Evolutionary conservation across 2,329 filamentous ascomycete genomes (phyloP).

Genomic region (Aspergillus calidoustus): DNA sequence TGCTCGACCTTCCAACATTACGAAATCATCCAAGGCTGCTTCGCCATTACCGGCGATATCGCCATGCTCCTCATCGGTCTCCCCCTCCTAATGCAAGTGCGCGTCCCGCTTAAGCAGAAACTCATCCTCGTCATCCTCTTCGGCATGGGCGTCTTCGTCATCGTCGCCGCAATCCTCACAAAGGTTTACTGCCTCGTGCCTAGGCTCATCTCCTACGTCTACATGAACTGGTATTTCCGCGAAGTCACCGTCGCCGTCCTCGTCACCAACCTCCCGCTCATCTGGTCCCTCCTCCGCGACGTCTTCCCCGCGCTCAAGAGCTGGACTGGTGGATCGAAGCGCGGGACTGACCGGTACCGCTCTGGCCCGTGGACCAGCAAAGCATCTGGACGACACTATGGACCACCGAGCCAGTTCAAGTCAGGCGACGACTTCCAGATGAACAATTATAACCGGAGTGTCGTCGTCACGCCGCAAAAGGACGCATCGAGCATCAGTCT

Average conservation of each 20-base stretch:
- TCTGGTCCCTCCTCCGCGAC: slow-evolving; percentile 57
- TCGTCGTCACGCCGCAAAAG: slow-evolving; percentile 34
- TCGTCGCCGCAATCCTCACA: slow-evolving; percentile 55
- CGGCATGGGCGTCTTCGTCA: slow-evolving; percentile 52
- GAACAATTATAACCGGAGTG: slow-evolving; percentile 35
- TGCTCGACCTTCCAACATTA: slow-evolving; percentile 52
- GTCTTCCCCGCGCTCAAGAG: slow-evolving; percentile 50
- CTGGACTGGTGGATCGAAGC: slow-evolving; percentile 45
- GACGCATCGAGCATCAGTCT: slow-evolving; percentile 34
- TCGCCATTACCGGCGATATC: slow-evolving; percentile 51
- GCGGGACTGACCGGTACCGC: slow-evolving; percentile 39
- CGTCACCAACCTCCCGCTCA: slow-evolving; percentile 57
- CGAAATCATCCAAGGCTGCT: slow-evolving; percentile 50
- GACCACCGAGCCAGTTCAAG: slow-evolving; percentile 32
- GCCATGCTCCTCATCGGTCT: slow-evolving; percentile 50
- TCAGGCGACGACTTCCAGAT: slow-evolving; percentile 38
- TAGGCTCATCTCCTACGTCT: slow-evolving; percentile 45
- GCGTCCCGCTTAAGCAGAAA: slow-evolving; percentile 48
- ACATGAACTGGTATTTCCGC: slow-evolving; percentile 56
- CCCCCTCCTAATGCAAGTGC: slow-evolving; percentile 47
- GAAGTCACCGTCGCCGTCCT: slow-evolving; percentile 51
- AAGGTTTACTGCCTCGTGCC: slow-evolving; percentile 54
- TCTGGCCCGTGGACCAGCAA: slow-evolving; percentile 39
- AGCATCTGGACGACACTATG: slow-evolving; percentile 32
- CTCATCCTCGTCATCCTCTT: slow-evolving; percentile 49